Percentiles rank a stretch among this genome's conserved stretches.
Evolutionary conservation across 2,329 filamentous ascomycete genomes (phyloP).

Genomic region (Fusarium pseudoanthophilum): DNA sequence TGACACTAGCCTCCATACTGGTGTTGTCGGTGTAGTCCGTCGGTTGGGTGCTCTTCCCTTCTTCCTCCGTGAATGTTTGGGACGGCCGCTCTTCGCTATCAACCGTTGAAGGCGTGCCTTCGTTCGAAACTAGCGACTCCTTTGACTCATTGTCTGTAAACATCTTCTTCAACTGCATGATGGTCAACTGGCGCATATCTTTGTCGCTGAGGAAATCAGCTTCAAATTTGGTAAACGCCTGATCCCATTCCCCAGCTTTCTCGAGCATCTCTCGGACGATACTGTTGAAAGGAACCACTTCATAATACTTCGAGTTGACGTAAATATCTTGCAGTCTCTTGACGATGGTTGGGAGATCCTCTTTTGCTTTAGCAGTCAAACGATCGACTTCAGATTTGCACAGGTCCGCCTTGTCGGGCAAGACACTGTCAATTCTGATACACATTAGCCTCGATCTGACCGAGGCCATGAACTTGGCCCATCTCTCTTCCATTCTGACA

Average conservation of each 20-base stretch:
- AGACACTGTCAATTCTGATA: slow-evolving; percentile 90
- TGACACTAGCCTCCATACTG: slow-evolving; percentile 47
- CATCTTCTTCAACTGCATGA: slow-evolving; percentile 92
- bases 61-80: slow-evolving; percentile 58
- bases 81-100: slow-evolving; percentile 61
- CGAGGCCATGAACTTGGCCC: slow-evolving; percentile 87
- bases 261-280: slow-evolving; percentile 92
- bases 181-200: slow-evolving; percentile 91
- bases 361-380: slow-evolving; percentile 80
- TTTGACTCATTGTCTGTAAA: slow-evolving; percentile 91
- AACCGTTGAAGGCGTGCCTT: slow-evolving; percentile 69
- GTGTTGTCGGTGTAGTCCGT: slow-evolving; percentile 53
- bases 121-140: slow-evolving; percentile 75
- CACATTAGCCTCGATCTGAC: slow-evolving; percentile 85
- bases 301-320: slow-evolving; percentile 94
- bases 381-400: slow-evolving; percentile 85
- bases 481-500: slow-evolving; percentile 79
- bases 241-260: slow-evolving; percentile 93
- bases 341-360: slow-evolving; percentile 80
- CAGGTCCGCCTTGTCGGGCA: slow-evolving; percentile 84
- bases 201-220: slow-evolving; percentile 95
- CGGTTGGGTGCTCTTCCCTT: slow-evolving; percentile 59
- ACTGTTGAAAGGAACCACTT: slow-evolving; percentile 92
- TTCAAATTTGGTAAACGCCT: slow-evolving; percentile 89
- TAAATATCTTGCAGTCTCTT: slow-evolving; percentile 89